Base-by-base conservation (phyloP, 805 yeast genomes). In the Saturnispora besseyi region DNA sequence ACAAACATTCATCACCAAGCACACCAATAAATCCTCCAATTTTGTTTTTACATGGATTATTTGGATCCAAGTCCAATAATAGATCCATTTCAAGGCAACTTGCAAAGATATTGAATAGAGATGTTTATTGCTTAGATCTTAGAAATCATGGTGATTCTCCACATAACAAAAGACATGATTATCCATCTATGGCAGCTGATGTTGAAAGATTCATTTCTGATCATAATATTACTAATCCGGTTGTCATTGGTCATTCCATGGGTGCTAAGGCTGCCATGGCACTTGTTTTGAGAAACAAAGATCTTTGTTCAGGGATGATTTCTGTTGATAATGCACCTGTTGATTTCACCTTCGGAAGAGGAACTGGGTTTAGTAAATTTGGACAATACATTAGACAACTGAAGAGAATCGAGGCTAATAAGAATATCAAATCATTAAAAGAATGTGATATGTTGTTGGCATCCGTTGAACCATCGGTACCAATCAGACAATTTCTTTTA, bases 191-290 rank as follows among this genome's bases (percentile, higher is more conserved):
- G 69, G 84, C 96, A 0, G 82, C 86, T 0, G 99, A 91, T 63
- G 88, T 91, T n/a, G 88, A 82, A 56, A 58, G 67, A 18, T 91
- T 89, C 61, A 75, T 90, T 10, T 58, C 61, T 1, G 77, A 76
- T 3, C 70, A 74, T 8, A 56, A 64, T 2, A 57, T 73, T 42
- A 56, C 62, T 11, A 73, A 75, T 46, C 84, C 87, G 0, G 77
- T 85, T n/a, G 52, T 85, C 18, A 68, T 85, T 15, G 95, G 95
- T 0, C 93, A 85, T 62, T 84, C 91, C 0, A 84, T 87, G 93
- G 99, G 99, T 6, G 99, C 96, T 4, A 90, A 91, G 60, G 77
- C 91, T 0, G 96, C 84, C 5, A 90, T 91, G 97, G 89, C 93
- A 0, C 71, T 85, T 5, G 82, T 87, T 0, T 68, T 93, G 51